phyloP scores from a whole-genome alignment of 805 yeast genomes.

The Suhomyces emberorum region DNA sequence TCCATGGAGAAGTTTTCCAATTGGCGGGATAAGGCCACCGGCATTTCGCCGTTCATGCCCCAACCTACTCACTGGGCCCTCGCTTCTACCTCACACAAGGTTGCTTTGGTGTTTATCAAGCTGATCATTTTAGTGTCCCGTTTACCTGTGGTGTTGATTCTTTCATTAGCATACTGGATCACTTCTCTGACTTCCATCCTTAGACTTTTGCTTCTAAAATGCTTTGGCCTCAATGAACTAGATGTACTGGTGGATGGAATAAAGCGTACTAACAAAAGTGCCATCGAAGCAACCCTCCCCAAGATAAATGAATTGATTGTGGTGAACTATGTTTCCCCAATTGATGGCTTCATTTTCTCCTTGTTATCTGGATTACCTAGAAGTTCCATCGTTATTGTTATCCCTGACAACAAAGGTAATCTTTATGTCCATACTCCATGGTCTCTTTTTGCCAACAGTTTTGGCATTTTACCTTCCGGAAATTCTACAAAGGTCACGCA shows the following conservation, averaged over 20 bases:
- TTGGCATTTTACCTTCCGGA: conserved; percentile 9
- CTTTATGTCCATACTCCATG: conserved; percentile 24
- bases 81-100: conserved; percentile 3
- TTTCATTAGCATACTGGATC: conserved; percentile 15
- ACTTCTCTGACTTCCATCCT: conserved; percentile 18
- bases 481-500: conserved; percentile 15
- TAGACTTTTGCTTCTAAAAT: conserved; percentile 17
- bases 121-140: conserved; percentile 20
- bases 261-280: conserved; percentile 37
- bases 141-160: conserved; percentile 26
- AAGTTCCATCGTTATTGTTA: conserved; percentile 26
- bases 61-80: conserved; percentile 21
- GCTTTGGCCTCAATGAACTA: conserved; percentile 36
- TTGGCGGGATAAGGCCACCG: conserved; percentile 89
- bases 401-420: conserved; percentile 39
- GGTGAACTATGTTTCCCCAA: conserved; percentile 57
- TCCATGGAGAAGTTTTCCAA: conserved; percentile 80
- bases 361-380: conserved; percentile 22
- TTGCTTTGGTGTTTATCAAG: conserved; percentile 7
- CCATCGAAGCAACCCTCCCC: conserved; percentile 34
- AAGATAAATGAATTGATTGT: conserved; percentile 47
- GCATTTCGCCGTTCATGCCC: conserved; percentile 88
- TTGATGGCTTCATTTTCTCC: conserved; percentile 44
- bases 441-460: conserved; percentile 26
- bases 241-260: conserved; percentile 49